Base-by-base conservation (phyloP, 768 basidiomycete species). In the Podaxis carcinomalis region DNA sequence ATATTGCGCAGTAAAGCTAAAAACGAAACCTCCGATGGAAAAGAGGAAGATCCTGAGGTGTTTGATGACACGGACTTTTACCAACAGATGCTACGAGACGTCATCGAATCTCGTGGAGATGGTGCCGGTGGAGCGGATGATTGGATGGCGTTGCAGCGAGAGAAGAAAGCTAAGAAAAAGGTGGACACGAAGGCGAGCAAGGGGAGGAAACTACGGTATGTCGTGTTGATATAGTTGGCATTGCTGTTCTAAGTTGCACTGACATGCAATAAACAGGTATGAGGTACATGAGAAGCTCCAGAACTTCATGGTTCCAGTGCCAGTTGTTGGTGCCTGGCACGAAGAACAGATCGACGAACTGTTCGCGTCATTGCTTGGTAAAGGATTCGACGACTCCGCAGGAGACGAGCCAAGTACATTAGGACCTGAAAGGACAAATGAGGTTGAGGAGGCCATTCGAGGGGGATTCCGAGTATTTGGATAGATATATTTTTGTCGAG, bases 111-210 rank as follows among this genome's bases (percentile, higher is more conserved):
- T 11, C 78, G 77, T 32, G 79, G 78, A 32, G 73, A 76, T 60
- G 77, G 75, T 5, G 73, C 70, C 25, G 73, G 73, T 44, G 78
- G 75, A 13, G 75, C 71, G 44, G 80, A 82, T 39, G 85, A 87
- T 67, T 90, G 90, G 90, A 78, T 86, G 73, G 69, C 76, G 6
- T 64, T 78, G 47, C 87, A 91, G 69, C 86, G 82, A 61, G 84
- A 85, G 67, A 87, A 83, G 69, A 91, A 86, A 72, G 81, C 83
- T 23, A 89, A 89, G 77, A 90, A 89, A 72, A 91, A 87, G 69
- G 92, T 96, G n/a, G 96, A 99, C 70, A 93, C 94, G 0, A 93
- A 89, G 66, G 96, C 94, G 7, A 94, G 90, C 75, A 98, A 98
- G 76, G 97, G 97, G 4, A 80, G 96, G 61, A 96, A 95, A 73